phyloP scores from a whole-genome alignment of 2,329 filamentous ascomycete genomes.

The Phialophora expanda region DNA sequence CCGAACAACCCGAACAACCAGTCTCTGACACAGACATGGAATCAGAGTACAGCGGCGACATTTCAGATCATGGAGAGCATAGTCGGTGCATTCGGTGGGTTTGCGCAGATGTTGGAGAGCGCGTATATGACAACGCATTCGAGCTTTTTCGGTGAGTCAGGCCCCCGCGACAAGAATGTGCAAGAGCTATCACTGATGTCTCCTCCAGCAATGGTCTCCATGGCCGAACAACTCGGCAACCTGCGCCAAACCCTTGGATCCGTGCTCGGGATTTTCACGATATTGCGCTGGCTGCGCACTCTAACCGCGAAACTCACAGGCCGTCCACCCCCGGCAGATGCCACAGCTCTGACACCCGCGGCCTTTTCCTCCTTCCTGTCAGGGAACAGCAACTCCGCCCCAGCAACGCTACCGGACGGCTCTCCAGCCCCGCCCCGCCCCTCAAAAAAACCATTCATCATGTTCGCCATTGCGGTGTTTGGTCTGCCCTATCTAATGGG shows the following conservation, averaged over 20 bases:
- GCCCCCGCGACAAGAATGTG: slow-evolving; percentile 18
- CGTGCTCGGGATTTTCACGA: slow-evolving; percentile 90
- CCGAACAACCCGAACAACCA: slow-evolving; percentile 63
- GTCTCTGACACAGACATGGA: slow-evolving; percentile 93
- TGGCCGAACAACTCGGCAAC: slow-evolving; percentile 95
- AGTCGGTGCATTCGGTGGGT: slow-evolving; percentile 93
- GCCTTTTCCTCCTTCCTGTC: slow-evolving; percentile 90
- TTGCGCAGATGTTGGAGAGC: slow-evolving; percentile 98
- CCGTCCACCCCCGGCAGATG: slow-evolving; percentile 84
- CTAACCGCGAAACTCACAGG: slow-evolving; percentile 91
- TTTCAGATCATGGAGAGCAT: slow-evolving; percentile 99
- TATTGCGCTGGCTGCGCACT: slow-evolving; percentile 93
- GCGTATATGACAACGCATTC: slow-evolving; percentile 99
- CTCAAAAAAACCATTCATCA: slow-evolving; percentile 92
- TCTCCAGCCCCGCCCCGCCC: slow-evolving; percentile 71
- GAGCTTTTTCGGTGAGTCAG: slow-evolving; percentile 85
- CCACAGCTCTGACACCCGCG: slow-evolving; percentile 82
- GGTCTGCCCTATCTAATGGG: slow-evolving; percentile 96
- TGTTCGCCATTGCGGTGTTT: slow-evolving; percentile 93
- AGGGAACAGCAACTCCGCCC: slow-evolving; percentile 52
- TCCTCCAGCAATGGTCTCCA: slow-evolving; percentile 85
- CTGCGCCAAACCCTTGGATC: slow-evolving; percentile 91
- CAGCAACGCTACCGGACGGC: slow-evolving; percentile 65
- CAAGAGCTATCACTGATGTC: slow-evolving; percentile 27
- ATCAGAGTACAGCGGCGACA: slow-evolving; percentile 91